Conservation (phyloP, 768 basidiomycete genomes). For the Rhodotorula diobovata region DNA sequence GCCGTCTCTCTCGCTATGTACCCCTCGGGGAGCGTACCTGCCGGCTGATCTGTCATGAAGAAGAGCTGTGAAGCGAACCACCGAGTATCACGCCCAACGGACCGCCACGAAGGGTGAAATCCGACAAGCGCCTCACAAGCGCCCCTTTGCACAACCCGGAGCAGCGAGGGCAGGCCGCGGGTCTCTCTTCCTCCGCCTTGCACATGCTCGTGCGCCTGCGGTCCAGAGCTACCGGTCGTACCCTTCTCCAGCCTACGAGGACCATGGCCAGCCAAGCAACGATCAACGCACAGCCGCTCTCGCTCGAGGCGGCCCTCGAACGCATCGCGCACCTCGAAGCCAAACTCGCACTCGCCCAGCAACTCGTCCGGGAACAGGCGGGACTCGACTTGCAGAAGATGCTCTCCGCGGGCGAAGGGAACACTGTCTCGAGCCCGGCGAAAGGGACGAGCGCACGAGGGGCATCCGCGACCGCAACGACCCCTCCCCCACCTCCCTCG, state of each 20-base stretch:
- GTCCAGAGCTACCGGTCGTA: fast-evolving
- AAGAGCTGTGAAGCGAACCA: no score
- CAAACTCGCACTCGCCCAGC: slow-evolving; percentile 5
- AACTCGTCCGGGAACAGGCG: background rate
- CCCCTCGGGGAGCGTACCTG: no score
- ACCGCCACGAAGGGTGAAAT: no score
- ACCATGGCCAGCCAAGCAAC: background rate
- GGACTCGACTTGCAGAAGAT: background rate
- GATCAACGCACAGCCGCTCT: background rate
- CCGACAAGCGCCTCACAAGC: no score
- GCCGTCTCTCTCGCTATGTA: no score
- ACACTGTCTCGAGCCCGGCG: background rate
- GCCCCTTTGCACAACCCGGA: no score
- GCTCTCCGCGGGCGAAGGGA: background rate
- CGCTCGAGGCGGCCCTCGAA: no score
- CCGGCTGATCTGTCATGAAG: no score
- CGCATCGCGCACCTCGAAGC: slow-evolving; percentile 18
- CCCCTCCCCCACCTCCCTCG: background rate
- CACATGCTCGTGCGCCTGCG: background rate
- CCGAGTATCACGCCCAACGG: no score
- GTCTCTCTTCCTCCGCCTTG: no score
- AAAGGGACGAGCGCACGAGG: background rate
- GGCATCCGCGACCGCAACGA: background rate
- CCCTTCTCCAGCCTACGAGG: background rate
- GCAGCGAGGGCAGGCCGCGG: no score